Base-by-base conservation (phyloP, 352 stramenopile genomes). In the Proteromonas lacertae region DNA sequence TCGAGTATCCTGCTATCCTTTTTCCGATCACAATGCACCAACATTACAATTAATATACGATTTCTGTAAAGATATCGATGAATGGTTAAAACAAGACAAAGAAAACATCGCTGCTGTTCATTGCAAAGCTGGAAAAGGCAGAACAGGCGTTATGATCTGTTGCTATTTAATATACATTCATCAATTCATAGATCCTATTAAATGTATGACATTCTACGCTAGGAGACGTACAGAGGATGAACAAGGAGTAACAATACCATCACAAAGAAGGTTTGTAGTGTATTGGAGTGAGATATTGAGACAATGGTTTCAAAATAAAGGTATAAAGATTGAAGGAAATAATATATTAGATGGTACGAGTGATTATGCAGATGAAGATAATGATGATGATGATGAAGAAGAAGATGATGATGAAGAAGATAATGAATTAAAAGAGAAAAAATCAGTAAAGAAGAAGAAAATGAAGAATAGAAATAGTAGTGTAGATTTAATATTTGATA, bases 1-100 rank as follows among this genome's bases (percentile, higher is more conserved):
- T 4, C 10, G 32, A 5, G 44, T 38, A 16, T 55, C 46, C 17
- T 55, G 70, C 38, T 82, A 60, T 36, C 61, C 63, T 18, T 82
- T 82, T 40, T 60, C 75, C 41, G 68, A 82, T 43, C 68, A 82
- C 48, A 66, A 63, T 12, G 64, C 66, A 16, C 64, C 63, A 20
- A 64, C 68, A 9, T 35, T 80, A 2, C 48, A 57, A 13, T 45
- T 82, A 38, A 48, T 80, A 22, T 39, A 58, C 14, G 57, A 57
- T 0, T 75, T 75, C 26, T 76, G 61, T 33, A 51, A 49, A 5
- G 53, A 67, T 29, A 52, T 71, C 0, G 57, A 62, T 20, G 36
- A 55, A 17, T 56, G 33, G 35, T 45, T 56, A 14, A 22, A 35
- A 20, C 4, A 13, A 4, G 29, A 76, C 43, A 1, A 8, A 5